Evolutionary conservation across 1,139 yeast species (phyloP).

Genomic region (Kurtzmaniella quercitrusa): DNA sequence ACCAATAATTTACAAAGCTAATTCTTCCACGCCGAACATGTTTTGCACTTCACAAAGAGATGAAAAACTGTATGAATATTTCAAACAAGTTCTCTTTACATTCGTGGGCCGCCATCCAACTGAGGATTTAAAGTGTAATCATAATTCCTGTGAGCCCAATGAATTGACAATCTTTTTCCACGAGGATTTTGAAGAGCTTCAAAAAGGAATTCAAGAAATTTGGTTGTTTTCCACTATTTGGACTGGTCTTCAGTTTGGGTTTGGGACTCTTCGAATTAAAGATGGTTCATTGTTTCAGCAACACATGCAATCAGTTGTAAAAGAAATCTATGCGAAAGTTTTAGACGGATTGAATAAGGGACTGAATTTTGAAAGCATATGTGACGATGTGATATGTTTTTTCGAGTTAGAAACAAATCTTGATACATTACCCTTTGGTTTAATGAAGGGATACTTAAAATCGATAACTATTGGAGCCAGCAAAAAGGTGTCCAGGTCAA

Average conservation of each 20-base stretch:
- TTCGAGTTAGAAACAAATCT: neutral
- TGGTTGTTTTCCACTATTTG: neutral
- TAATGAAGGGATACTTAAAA: neutral
- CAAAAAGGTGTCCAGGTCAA: neutral
- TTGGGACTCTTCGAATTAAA: neutral
- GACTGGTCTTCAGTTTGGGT: neutral
- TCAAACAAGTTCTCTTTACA: conserved; percentile 7
- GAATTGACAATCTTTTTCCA: conserved; percentile 10
- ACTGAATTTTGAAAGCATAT: neutral
- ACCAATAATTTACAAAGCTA: conserved; percentile 5
- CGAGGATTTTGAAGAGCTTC: conserved; percentile 4
- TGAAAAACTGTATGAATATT: conserved; percentile 8
- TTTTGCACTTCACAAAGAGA: neutral
- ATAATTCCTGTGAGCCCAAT: neutral
- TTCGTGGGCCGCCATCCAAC: neutral
- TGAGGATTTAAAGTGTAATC: neutral
- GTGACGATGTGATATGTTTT: neutral
- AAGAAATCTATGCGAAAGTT: neutral
- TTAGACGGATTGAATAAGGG: neutral
- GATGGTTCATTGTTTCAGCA: neutral
- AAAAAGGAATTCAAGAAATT: neutral
- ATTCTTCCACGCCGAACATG: conserved; percentile 5
- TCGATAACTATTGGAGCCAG: neutral
- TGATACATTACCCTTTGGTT: neutral
- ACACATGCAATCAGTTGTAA: neutral